phyloP scores from a whole-genome alignment of 2,329 filamentous ascomycete species.

The Ophiocordyceps camponoti-floridani region DNA sequence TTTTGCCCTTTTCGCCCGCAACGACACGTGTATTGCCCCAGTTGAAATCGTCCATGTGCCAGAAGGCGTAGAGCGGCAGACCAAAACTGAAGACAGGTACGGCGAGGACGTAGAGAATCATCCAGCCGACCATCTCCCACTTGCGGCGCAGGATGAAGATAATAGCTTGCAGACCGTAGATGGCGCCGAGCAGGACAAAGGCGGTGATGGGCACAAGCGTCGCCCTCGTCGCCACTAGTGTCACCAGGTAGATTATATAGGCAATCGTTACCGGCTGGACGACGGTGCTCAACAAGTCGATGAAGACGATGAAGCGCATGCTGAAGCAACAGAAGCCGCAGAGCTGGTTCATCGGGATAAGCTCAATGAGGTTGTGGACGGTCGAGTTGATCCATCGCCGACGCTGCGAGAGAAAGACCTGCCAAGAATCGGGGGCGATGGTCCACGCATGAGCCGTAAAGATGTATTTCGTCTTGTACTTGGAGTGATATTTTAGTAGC shows the following conservation, averaged over 20 bases:
- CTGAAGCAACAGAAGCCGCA: constrained; percentile 99
- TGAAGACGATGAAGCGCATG: constrained; percentile 94
- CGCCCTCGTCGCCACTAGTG: constrained; percentile 43
- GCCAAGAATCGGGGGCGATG: constrained; percentile 86
- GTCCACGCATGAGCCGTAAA: constrained; percentile 89
- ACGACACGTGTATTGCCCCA: constrained; percentile 99
- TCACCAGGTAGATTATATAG: constrained; percentile 81
- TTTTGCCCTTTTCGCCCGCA: constrained; percentile 80
- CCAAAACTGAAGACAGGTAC: constrained; percentile 84
- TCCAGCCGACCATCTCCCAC: constrained; percentile 99
- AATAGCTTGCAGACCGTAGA: constrained; percentile 90
- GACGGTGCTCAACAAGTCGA: constrained; percentile 82
- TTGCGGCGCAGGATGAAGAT: constrained; percentile 94
- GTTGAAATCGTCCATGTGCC: constrained; percentile 99
- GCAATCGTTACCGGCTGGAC: constrained; percentile 81
- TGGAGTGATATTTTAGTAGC: constrained; percentile 76
- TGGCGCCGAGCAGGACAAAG: constrained; percentile 81
- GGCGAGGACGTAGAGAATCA: constrained; percentile 85
- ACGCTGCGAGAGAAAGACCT: constrained; percentile 91
- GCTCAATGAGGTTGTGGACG: constrained; percentile 90
- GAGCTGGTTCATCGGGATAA: constrained; percentile 81
- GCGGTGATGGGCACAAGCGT: constrained; percentile 62
- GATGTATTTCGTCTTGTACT: constrained; percentile 98
- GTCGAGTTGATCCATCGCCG: constrained; percentile 99
- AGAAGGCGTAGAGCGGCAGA: constrained; percentile 87